Conservation (phyloP, 2,329 filamentous ascomycete genomes). For the Calonectria fujianensis region DNA sequence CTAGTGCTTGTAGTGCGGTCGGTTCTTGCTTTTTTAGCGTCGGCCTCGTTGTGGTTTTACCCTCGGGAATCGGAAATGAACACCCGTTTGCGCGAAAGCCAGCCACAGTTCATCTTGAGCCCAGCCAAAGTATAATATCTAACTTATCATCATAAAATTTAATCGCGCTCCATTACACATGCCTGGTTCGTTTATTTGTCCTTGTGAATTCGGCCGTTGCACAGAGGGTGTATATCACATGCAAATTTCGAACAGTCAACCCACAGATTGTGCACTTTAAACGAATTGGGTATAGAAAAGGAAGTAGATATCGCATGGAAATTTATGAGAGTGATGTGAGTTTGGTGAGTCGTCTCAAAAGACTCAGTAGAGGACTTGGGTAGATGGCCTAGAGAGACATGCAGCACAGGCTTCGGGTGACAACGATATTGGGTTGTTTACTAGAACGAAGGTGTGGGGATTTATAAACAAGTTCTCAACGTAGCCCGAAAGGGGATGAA, state of each 20-base stretch:
- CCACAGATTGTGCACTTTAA: background rate
- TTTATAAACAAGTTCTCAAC: background rate
- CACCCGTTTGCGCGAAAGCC: constrained; percentile 1
- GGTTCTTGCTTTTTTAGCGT: background rate
- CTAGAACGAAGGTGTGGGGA: no score
- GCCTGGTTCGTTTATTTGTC: background rate
- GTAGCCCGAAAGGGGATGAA: no score
- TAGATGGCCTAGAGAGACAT: background rate
- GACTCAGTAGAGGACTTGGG: background rate
- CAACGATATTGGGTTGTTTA: background rate
- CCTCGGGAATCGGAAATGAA: constrained; percentile 24
- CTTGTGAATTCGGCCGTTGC: background rate
- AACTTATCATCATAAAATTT: background rate
- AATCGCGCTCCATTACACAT: background rate
- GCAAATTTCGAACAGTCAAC: background rate
- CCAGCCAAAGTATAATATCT: background rate
- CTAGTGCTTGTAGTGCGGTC: background rate
- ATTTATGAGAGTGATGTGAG: background rate
- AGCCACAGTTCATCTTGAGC: background rate
- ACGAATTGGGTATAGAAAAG: background rate
- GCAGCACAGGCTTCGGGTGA: background rate
- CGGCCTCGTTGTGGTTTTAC: background rate
- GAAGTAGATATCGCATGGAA: background rate
- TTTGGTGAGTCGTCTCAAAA: background rate
- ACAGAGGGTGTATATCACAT: background rate